Base-by-base conservation (phyloP, 495 filamentous ascomycete genomes). In the Bathelium albidoporum region DNA sequence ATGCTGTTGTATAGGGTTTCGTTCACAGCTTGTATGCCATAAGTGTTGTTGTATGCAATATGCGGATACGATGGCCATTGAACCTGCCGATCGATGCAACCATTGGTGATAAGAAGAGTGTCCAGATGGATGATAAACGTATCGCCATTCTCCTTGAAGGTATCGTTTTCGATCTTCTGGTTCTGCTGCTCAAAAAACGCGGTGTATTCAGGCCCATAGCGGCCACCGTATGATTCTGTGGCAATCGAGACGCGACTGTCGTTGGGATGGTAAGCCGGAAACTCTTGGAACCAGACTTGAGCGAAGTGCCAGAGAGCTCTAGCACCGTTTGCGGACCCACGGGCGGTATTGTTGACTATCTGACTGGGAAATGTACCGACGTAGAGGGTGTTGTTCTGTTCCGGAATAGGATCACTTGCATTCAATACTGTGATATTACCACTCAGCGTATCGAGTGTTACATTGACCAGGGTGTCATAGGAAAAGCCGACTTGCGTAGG, bases 141-240 rank as follows among this genome's bases (percentile, higher is more conserved):
- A 29, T 70, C 61, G 32, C 64, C 65, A 2, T 49, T 20, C 26
- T 69, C 60, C 16, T n/a, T 53, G 62, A 62, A 71, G 12, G 71
- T 69, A 29, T 68, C 71, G 59, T 69, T 70, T 61, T 53, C 2
- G 44, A 73, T 72, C 58, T 63, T 64, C 59, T 70, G 58, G 53
- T 73, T 72, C 58, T 72, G 71, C 63, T 68, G 59, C 52, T 72
- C 62, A 66, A 72, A 73, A 59, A 71, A 72, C 4, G 66, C 59
- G 1, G 62, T 49, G 61, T 69, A 72, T 31, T 62, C 69, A 12
- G 18, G 85, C 76, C 82, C 85, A 69, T 85, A 87, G 60, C 82
- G 79, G 24, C 85, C 85, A 14, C 84, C 84, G 26, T 65, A 65
- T 5, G 59, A 64, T 43, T 67, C 55, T 32, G 63, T 62, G 16